phyloP scores from a whole-genome alignment of 208 protist genomes.

The Crithidia expoeki region DNA sequence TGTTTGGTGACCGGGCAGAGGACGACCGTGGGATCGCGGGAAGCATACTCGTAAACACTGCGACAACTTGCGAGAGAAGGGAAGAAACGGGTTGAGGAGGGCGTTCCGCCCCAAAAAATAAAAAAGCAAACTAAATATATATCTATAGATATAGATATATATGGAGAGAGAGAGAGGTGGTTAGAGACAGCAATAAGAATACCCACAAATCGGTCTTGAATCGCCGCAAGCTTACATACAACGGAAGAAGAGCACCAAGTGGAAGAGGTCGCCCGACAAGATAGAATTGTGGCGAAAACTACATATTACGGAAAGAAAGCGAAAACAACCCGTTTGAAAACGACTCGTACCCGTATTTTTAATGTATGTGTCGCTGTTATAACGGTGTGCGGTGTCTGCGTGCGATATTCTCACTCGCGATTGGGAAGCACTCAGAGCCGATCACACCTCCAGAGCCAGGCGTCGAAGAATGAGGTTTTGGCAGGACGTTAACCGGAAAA shows the following conservation, averaged over 20 bases:
- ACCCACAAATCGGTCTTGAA: neutral
- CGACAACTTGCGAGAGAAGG: neutral
- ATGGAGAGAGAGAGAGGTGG: neutral
- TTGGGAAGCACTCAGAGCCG: neutral
- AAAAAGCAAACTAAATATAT: conserved; percentile 1
- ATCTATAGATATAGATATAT: neutral
- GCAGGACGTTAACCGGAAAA: conserved; percentile 12
- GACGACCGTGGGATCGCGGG: neutral
- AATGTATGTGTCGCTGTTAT: conserved; percentile 1
- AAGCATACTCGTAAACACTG: conserved; percentile 1
- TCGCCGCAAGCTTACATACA: neutral
- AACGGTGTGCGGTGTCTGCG: neutral
- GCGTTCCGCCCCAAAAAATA: too few species aligned
- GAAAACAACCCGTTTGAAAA: neutral
- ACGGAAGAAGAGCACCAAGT: neutral
- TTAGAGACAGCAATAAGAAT: neutral
- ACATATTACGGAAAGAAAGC: neutral
- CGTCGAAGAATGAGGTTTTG: neutral
- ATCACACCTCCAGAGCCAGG: neutral
- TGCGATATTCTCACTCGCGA: neutral
- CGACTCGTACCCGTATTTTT: neutral
- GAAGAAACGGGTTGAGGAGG: too few species aligned
- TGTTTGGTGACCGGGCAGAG: neutral
- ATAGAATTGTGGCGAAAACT: neutral
- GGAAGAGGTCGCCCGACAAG: neutral